Conservation (phyloP, 805 yeast species). For the Lipomyces kockii region DNA sequence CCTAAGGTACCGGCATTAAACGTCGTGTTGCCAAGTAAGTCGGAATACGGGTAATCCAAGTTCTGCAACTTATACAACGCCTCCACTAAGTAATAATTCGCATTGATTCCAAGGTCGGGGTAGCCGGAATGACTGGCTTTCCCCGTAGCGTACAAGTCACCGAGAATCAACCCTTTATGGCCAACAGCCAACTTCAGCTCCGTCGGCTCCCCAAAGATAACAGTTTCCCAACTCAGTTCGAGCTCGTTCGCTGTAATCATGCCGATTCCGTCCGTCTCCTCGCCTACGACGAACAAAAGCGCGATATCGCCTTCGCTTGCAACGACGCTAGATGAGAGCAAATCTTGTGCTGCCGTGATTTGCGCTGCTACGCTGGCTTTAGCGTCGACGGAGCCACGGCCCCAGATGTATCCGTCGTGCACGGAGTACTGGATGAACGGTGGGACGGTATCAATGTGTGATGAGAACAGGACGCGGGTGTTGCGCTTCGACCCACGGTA, state of each 20-base stretch:
- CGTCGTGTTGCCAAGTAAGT: conserved; percentile 63
- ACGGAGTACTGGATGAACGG: conserved; percentile 60
- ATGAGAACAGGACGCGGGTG: conserved; percentile 58
- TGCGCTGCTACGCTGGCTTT: conserved; percentile 72
- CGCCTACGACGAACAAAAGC: conserved; percentile 69
- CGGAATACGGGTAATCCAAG: conserved; percentile 55
- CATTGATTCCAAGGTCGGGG: conserved; percentile 69
- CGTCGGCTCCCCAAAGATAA: conserved; percentile 77
- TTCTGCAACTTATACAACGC: conserved; percentile 53
- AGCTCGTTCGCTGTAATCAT: conserved; percentile 55
- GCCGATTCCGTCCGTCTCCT: conserved; percentile 69
- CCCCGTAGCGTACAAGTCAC: conserved; percentile 28
- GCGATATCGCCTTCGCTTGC: conserved; percentile 60
- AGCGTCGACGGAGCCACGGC: conserved; percentile 75
- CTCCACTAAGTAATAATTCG: conserved; percentile 60
- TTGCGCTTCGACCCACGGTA: conserved; percentile 54
- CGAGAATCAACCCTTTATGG: conserved; percentile 52
- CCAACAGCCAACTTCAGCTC: conserved; percentile 70
- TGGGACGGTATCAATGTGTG: conserved; percentile 77
- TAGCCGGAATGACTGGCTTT: conserved; percentile 62
- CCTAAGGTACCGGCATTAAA: conserved; percentile 61
- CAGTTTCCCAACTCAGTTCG: conserved; percentile 58
- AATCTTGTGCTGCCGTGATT: conserved; percentile 57
- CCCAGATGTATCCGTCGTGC: conserved; percentile 57
- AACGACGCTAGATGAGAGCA: conserved; percentile 49